Evolutionary conservation across 2,329 filamentous ascomycete genomes (phyloP).

Genomic region (Rutstroemia sp.): DNA sequence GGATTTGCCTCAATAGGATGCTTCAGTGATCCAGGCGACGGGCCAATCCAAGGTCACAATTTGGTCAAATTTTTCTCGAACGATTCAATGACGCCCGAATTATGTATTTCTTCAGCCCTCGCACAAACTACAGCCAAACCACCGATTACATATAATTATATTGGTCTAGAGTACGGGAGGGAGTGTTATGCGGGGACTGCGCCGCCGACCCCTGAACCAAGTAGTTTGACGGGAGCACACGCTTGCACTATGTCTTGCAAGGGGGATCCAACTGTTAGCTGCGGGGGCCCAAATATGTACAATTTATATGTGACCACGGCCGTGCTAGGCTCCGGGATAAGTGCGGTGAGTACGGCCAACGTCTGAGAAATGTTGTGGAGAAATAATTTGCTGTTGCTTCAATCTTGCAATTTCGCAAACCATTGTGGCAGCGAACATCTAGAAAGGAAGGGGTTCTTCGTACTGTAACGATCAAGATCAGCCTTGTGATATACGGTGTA

Average conservation of each 20-base stretch:
- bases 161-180: conserved; percentile 30
- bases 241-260: conserved; percentile 14
- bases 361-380: not conserved
- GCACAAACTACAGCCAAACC: conserved; percentile 24
- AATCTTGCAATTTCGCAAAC: too few relatives aligned
- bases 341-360: not conserved
- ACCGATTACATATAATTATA: conserved; percentile 25
- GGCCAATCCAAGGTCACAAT: conserved; percentile 24
- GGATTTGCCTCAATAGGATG: conserved; percentile 30
- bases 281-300: conserved; percentile 31
- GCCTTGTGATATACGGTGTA: too few relatives aligned
- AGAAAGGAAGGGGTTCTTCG: too few relatives aligned
- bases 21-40: conserved; percentile 21
- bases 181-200: conserved; percentile 30
- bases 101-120: conserved; percentile 30
- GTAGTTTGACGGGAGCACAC: conserved; percentile 11
- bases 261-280: conserved; percentile 21
- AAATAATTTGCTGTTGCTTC: not conserved
- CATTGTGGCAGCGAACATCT: too few relatives aligned
- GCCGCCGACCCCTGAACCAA: conserved; percentile 11
- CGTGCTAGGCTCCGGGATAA: not conserved
- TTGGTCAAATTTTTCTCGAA: conserved; percentile 29
- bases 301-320: conserved; percentile 28
- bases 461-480: too few relatives aligned
- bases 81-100: conserved; percentile 30